Evolutionary conservation across 495 filamentous ascomycete genomes (phyloP).

Genomic region (Chaetomium cochliodes): DNA sequence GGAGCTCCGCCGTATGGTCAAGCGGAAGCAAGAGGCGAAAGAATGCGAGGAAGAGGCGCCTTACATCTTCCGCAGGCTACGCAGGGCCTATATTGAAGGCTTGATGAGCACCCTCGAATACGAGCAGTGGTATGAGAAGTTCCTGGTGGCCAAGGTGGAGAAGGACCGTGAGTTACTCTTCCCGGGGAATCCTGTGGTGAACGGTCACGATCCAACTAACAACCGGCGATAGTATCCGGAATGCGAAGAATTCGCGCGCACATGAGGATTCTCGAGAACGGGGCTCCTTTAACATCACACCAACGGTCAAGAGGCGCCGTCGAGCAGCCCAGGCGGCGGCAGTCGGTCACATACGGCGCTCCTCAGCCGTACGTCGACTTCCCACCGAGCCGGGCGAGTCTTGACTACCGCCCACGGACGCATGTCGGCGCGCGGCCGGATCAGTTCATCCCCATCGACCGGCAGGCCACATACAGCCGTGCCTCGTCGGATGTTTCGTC

Average conservation of each 20-base stretch:
- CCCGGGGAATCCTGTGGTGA: background rate
- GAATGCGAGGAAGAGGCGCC: conserved; percentile 29
- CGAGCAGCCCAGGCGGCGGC: conserved; percentile 14
- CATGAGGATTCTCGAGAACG: conserved; percentile 23
- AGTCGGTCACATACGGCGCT: conserved; percentile 14
- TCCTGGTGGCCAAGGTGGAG: conserved; percentile 29
- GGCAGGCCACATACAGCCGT: conserved; percentile 20
- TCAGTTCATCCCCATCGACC: conserved; percentile 24
- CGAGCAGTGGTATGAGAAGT: conserved; percentile 29
- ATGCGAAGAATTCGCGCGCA: conserved; percentile 28
- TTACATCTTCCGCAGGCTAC: conserved; percentile 27
- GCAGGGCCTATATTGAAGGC: conserved; percentile 25
- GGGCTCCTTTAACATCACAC: conserved; percentile 19
- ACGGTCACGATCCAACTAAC: conserved; percentile 5
- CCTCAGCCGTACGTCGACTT: conserved; percentile 2
- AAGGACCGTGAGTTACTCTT: conserved; percentile 23
- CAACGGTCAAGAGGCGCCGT: conserved; percentile 18
- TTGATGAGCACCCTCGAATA: conserved; percentile 22
- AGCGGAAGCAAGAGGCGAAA: conserved; percentile 24
- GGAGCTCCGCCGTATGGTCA: conserved; percentile 32
- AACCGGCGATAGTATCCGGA: conserved; percentile 8
- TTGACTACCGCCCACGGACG: conserved; percentile 20
- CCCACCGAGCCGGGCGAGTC: conserved; percentile 5
- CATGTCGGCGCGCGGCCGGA: conserved; percentile 22
- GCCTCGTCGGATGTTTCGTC: conserved; percentile 12